Evolutionary conservation across 2,329 filamentous ascomycete genomes (phyloP).

Genomic region (Colletotrichum sansevieriae): DNA sequence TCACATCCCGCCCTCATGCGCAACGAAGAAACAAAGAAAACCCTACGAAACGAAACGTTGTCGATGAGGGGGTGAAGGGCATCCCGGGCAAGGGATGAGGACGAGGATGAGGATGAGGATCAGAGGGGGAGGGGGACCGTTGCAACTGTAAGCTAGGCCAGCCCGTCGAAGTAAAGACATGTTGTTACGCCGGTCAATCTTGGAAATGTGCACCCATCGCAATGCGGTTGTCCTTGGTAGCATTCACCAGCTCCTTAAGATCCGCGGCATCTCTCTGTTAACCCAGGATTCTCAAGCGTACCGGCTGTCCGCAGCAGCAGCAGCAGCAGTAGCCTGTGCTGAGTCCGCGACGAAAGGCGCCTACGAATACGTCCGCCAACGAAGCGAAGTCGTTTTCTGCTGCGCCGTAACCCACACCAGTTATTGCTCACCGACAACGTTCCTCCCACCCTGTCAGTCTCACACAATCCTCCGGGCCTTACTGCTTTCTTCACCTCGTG

Average conservation of each 20-base stretch:
- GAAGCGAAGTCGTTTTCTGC: constrained; percentile 24
- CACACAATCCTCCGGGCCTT: constrained; percentile 33
- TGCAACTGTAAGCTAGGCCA: constrained; percentile 13
- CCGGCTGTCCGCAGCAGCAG: constrained; percentile 23
- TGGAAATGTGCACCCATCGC: constrained; percentile 32
- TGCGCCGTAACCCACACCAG: constrained; percentile 24
- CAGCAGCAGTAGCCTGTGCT: neutral
- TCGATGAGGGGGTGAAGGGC: neutral
- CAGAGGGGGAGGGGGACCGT: neutral
- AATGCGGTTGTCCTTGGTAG: constrained; percentile 23
- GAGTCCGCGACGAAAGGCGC: constrained; percentile 12
- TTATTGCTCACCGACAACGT: constrained; percentile 20
- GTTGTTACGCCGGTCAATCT: constrained; percentile 34
- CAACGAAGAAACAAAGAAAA: constrained; percentile 17
- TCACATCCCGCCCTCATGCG: constrained; percentile 16
- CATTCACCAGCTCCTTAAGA: neutral
- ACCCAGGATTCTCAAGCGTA: constrained; percentile 19
- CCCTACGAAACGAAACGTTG: neutral
- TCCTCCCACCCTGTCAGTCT: constrained; percentile 6
- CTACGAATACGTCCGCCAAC: constrained; percentile 1
- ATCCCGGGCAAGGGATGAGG: neutral
- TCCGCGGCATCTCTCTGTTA: constrained; percentile 6
- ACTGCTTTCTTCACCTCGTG: constrained; percentile 38
- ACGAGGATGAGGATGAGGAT: neutral
- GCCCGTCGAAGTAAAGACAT: constrained; percentile 24